Evolutionary conservation across 306 rosid species (phyloP).

Genomic region (Echinosophora koreensis): DNA sequence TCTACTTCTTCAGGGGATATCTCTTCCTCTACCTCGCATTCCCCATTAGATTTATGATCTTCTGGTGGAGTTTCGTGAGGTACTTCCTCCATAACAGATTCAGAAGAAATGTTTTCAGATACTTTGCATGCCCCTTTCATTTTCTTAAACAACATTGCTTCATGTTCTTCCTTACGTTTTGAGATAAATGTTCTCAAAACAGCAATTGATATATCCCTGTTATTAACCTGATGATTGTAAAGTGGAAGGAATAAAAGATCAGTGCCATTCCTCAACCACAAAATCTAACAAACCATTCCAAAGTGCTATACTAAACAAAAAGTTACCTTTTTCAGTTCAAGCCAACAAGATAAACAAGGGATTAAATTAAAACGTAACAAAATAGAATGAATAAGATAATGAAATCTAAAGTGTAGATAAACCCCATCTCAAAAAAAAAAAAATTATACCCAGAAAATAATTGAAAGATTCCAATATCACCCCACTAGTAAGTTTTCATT

Average conservation of each 20-base stretch:
- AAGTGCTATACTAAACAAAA: constrained; percentile 1
- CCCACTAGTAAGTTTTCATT: not conserved
- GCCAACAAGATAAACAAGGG: not conserved
- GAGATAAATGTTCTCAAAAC: constrained; percentile 83
- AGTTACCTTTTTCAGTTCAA: not conserved
- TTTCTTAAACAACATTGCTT: constrained; percentile 64
- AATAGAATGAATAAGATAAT: not conserved
- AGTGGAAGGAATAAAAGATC: constrained; percentile 20
- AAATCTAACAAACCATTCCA: not conserved
- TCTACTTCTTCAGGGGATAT: constrained; percentile 65
- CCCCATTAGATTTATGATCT: constrained; percentile 61
- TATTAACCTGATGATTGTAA: constrained; percentile 77
- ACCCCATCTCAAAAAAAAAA: not conserved
- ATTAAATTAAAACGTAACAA: not conserved
- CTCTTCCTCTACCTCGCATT: constrained; percentile 56
- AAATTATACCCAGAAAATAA: not conserved
- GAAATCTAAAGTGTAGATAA: constrained; percentile 13
- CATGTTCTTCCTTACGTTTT: constrained; percentile 79
- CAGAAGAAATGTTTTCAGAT: constrained; percentile 61
- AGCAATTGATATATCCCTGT: constrained; percentile 93
- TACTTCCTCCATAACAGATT: constrained; percentile 57
- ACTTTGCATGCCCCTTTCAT: constrained; percentile 51
- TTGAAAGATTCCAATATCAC: not conserved
- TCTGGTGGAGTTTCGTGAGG: constrained; percentile 49
- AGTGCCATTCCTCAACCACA: constrained; percentile 16